These are phyloP conservation scores for Anaeramoeba flamelloides DNA, from an alignment of 78 protist genomes.

Conservation along the genomic window DNA sequence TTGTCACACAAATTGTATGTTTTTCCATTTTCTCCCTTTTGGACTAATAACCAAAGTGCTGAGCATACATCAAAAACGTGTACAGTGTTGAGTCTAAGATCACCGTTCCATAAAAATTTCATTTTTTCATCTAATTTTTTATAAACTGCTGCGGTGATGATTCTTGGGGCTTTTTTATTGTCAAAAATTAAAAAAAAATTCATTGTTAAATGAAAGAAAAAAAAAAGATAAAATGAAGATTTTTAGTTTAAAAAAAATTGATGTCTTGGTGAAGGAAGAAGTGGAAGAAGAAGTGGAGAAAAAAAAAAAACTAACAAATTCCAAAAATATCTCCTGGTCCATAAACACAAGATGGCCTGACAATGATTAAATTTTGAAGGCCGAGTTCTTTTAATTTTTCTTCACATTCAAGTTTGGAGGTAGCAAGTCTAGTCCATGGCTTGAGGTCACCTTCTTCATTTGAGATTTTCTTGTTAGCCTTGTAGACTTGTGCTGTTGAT, in stretches of 20 bases:
- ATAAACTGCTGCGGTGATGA: conserved; percentile 77
- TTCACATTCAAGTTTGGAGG: conserved; percentile 48
- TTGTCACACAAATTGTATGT: conserved; percentile 71
- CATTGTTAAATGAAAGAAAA: too few relatives aligned
- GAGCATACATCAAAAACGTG: conserved; percentile 73
- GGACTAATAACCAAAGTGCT: conserved; percentile 49
- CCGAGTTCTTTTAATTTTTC: conserved; percentile 27
- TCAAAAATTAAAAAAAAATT: too few relatives aligned
- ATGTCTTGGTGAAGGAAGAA: too few relatives aligned
- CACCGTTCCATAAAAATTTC: conserved; percentile 61
- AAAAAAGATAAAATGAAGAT: too few relatives aligned
- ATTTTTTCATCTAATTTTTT: conserved; percentile 51
- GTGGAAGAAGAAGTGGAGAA: too few relatives aligned
- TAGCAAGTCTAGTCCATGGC: conserved; percentile 66
- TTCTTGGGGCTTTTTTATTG: conserved; percentile 72
- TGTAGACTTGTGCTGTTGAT: conserved; percentile 74
- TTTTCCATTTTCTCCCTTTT: conserved; percentile 13
- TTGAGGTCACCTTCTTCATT: conserved; percentile 41
- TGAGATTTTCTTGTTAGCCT: conserved; percentile 39
- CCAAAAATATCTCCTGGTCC: conserved; percentile 78
- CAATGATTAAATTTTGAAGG: conserved; percentile 35
- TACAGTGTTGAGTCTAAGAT: conserved; percentile 64
- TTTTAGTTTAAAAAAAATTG: too few relatives aligned
- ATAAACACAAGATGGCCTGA: conserved; percentile 77
- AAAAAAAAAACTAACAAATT: conserved; percentile 27